Percentiles rank a stretch among this genome's conserved stretches.
These are phyloP conservation scores for Theileria equi DNA, from an alignment of 169 alveolate genomes.

Conservation along the genomic window DNA sequence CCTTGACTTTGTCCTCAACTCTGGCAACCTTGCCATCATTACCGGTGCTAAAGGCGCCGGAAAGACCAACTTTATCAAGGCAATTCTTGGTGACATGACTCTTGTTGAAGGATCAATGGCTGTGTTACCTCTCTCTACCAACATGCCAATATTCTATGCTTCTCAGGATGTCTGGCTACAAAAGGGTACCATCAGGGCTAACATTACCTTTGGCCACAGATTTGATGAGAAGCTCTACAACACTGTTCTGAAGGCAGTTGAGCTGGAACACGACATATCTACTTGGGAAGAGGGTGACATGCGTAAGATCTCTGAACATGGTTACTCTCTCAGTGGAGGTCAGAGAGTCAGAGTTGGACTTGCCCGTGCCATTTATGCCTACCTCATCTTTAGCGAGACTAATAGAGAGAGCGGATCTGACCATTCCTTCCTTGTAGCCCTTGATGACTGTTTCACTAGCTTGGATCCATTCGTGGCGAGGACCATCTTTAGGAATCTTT, in stretches of 20 bases:
- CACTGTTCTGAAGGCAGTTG: constrained; percentile 17
- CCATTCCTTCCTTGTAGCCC: constrained; percentile 54
- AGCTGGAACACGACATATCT: constrained; percentile 37
- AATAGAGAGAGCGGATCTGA: constrained; percentile 10
- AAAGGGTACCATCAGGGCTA: constrained; percentile 45
- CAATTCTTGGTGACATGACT: constrained; percentile 63
- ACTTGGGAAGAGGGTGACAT: constrained; percentile 55
- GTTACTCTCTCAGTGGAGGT: constrained; percentile 84
- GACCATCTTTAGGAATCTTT: constrained; percentile 65
- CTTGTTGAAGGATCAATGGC: constrained; percentile 58
- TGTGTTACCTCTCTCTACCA: constrained; percentile 43
- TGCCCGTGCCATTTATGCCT: constrained; percentile 88
- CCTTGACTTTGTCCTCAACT: constrained; percentile 16
- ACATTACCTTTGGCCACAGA: constrained; percentile 29
- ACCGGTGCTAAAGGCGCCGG: constrained; percentile 60
- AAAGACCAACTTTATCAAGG: constrained; percentile 51
- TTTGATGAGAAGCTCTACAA: constrained; percentile 42
- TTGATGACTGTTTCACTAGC: constrained; percentile 66
- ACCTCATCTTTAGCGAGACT: constrained; percentile 50
- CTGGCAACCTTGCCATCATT: constrained; percentile 46
- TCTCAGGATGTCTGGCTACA: constrained; percentile 62
- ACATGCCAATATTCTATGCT: constrained; percentile 56
- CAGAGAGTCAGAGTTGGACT: constrained; percentile 88
- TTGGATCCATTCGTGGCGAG: constrained; percentile 66
- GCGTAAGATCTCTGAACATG: constrained; percentile 44